Evolutionary conservation across 495 filamentous ascomycete species (phyloP).

Genomic region (Chlorociboria aeruginascens): DNA sequence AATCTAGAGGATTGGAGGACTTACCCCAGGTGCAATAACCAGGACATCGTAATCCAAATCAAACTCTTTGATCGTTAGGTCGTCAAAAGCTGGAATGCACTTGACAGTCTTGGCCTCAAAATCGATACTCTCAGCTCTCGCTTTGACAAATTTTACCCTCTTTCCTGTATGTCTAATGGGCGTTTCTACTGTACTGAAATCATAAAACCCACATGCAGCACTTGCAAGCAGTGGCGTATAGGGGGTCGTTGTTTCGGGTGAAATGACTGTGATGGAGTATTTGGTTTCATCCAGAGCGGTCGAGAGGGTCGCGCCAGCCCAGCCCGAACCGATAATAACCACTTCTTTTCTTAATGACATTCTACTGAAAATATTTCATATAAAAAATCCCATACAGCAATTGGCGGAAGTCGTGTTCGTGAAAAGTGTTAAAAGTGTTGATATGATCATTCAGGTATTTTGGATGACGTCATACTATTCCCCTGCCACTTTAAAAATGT

Average conservation of each 20-base stretch:
- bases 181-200: slow-evolving; percentile 71
- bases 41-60: slow-evolving; percentile 65
- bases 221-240: slow-evolving; percentile 78
- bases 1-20: neutral
- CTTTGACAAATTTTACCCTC: slow-evolving; percentile 51
- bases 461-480: no score
- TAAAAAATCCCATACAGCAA: no score
- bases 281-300: slow-evolving; percentile 1
- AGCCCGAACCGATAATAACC: slow-evolving; percentile 8
- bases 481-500: no score
- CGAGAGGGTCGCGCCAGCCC: slow-evolving; percentile 3
- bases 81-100: slow-evolving; percentile 40
- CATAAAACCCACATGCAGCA: slow-evolving; percentile 70
- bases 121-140: slow-evolving; percentile 61
- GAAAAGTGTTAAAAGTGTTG: no score
- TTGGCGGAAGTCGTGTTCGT: no score
- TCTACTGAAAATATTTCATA: no score
- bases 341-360: neutral
- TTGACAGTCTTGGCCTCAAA: slow-evolving; percentile 53
- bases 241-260: slow-evolving; percentile 40
- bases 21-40: slow-evolving; percentile 54
- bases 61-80: slow-evolving; percentile 26
- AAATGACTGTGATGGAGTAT: slow-evolving; percentile 9
- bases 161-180: slow-evolving; percentile 39
- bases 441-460: no score